A percentile compares a stretch with the other conserved stretches of the same genome.
These are phyloP conservation scores for Corniculantispora saksenae DNA, from an alignment of 2,329 filamentous ascomycete genomes.

Conservation along the genomic window DNA sequence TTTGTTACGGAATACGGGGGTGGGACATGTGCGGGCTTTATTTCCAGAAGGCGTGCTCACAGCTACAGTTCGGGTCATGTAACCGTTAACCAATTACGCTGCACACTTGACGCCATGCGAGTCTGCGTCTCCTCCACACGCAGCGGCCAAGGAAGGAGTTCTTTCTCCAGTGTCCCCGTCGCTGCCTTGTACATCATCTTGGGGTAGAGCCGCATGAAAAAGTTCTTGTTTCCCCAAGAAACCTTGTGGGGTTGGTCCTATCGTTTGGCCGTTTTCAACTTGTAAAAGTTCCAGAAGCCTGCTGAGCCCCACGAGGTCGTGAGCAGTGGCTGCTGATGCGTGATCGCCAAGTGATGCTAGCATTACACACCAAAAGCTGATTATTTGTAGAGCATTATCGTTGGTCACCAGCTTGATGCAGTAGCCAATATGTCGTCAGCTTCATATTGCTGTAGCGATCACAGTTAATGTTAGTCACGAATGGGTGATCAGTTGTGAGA, in stretches of 20 bases:
- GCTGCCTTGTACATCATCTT: neutral
- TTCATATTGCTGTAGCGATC: no score
- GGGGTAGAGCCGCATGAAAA: neutral
- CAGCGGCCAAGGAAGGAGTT: neutral
- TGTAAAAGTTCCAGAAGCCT: neutral
- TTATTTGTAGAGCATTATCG: no score
- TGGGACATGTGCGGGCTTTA: neutral
- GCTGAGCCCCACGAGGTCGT: neutral
- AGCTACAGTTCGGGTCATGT: neutral
- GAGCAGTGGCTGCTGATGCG: neutral
- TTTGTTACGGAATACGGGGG: neutral
- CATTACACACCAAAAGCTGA: no score
- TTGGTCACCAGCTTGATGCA: no score
- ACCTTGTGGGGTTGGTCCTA: neutral
- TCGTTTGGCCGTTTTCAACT: neutral
- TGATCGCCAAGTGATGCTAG: no score
- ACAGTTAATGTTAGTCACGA: no score
- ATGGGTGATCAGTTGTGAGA: no score
- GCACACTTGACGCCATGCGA: neutral
- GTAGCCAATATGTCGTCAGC: no score
- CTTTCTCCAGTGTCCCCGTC: neutral
- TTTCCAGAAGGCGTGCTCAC: neutral
- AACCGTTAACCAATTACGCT: neutral
- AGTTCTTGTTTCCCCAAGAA: neutral
- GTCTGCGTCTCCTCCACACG: neutral